These are phyloP conservation scores for Phytopythium vexans DNA, from an alignment of 352 stramenopile species.

Conservation along the genomic window DNA sequence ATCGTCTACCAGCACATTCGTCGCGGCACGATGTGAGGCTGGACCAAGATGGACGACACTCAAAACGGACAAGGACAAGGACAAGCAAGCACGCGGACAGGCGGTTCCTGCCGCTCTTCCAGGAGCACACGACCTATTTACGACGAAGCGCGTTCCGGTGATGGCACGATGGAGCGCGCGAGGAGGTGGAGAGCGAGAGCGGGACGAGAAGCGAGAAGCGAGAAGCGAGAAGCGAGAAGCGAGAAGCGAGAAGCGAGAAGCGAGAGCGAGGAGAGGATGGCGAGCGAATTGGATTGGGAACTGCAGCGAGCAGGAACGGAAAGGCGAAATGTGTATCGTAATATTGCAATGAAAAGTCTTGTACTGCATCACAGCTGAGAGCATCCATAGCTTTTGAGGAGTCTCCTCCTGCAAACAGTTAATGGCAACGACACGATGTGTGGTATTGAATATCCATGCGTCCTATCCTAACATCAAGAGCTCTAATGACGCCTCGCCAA, in stretches of 20 bases:
- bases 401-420: background rate
- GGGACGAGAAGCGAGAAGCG: conserved; percentile 14
- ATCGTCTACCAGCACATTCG: conserved; percentile 71
- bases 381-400: too few relatives aligned
- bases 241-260: conserved; percentile 1
- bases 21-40: conserved; percentile 67
- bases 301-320: background rate
- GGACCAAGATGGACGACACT: background rate
- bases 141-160: too few relatives aligned
- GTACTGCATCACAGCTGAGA: background rate
- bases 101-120: too few relatives aligned
- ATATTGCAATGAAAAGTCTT: background rate
- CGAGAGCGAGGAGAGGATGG: background rate
- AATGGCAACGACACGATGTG: too few relatives aligned
- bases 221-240: conserved; percentile 25
- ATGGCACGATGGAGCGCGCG: background rate
- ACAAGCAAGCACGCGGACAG: too few relatives aligned
- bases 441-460: too few relatives aligned
- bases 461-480: too few relatives aligned
- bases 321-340: background rate
- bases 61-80: conserved; percentile 6
- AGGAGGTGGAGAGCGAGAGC: conserved; percentile 3
- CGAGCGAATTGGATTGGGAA: background rate
- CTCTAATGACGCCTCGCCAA: too few relatives aligned
- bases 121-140: too few relatives aligned